Conservation (phyloP, 352 stramenopile genomes). For the Phytophthora tentaculata region DNA sequence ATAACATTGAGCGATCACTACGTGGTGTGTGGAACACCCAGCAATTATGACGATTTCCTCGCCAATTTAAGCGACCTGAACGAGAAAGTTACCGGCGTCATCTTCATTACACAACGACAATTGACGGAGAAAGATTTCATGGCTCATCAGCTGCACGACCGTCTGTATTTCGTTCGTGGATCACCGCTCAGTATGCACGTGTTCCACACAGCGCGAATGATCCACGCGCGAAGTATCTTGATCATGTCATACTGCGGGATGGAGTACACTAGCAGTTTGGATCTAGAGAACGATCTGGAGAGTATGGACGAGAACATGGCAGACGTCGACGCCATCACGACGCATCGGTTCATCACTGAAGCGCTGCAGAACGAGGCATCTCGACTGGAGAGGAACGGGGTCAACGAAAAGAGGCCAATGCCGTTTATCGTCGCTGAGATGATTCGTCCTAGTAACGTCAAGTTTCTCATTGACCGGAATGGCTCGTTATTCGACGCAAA, state of each 20-base stretch:
- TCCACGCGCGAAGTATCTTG: constrained; percentile 66
- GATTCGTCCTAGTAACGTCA: constrained; percentile 76
- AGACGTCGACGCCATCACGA: constrained; percentile 79
- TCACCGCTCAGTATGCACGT: constrained; percentile 69
- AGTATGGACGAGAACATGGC: constrained; percentile 77
- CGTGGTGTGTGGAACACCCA: constrained; percentile 75
- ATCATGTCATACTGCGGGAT: constrained; percentile 73
- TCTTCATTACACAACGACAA: constrained; percentile 63
- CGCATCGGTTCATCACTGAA: constrained; percentile 80
- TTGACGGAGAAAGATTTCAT: constrained; percentile 59
- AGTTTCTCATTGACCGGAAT: constrained; percentile 68
- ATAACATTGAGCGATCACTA: constrained; percentile 51
- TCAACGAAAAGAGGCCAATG: constrained; percentile 26
- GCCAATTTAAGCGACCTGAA: constrained; percentile 56
- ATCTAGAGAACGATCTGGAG: constrained; percentile 37
- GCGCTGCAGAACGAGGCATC: constrained; percentile 53
- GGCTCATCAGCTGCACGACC: constrained; percentile 49
- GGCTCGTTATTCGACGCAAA: constrained; percentile 54
- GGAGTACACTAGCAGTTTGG: constrained; percentile 40
- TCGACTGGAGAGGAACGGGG: constrained; percentile 20
- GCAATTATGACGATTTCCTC: constrained; percentile 63
- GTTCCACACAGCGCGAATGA: constrained; percentile 64
- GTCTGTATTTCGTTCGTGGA: constrained; percentile 72
- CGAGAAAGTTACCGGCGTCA: constrained; percentile 40
- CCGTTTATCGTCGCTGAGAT: constrained; percentile 74